Base-by-base conservation (phyloP, 805 yeast genomes). In the Myxozyma kluyveri region DNA sequence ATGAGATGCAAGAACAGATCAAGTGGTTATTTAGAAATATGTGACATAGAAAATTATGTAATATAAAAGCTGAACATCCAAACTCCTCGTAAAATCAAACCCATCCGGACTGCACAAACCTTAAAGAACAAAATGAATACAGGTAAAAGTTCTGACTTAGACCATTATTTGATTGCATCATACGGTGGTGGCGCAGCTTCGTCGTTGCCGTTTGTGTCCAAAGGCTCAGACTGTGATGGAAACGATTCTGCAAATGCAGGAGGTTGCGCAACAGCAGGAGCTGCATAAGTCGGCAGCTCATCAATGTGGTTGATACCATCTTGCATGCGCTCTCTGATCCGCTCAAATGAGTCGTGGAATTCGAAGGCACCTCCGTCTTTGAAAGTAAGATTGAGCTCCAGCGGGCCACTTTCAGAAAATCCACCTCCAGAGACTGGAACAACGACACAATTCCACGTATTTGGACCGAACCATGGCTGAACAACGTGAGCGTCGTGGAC, bases 331-430 rank as follows among this genome's bases (percentile, higher is more conserved):
- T 62, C 64, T 7, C 65, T 42, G 31, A 61, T 55, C n/a, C 58
- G 49, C 35, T 57, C 43, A 35, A 51, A 62, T 7, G 49, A 42
- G 17, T 49, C 55, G 27, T 60, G 60, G 24, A 61, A 62, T 18
- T 61, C 63, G 42, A 48, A 61, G 22, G 63, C 64, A 26, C 65
- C 65, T 19, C 65, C 64, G 40, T 62, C 65, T 27, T 60, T 60
- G 35, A 60, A 60, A 4, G 63, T 61, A 32, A 60, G 6, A 9
- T 52, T 46, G 37, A 61, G 45, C 46, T 56, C 63, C 26, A 50
- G 47, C 27, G 59, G 56, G 12, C 33, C 26, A 27, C 22, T 24
- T 18, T 24, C 39, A n/a, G 54, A 46, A 32, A 61, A 38, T n/a
- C 65, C 65, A 27, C 65, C 65, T 27, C 61, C 59, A 9, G 47